These are phyloP conservation scores for Baorangia bicolor DNA, from an alignment of 768 basidiomycete genomes.

Conservation along the genomic window DNA sequence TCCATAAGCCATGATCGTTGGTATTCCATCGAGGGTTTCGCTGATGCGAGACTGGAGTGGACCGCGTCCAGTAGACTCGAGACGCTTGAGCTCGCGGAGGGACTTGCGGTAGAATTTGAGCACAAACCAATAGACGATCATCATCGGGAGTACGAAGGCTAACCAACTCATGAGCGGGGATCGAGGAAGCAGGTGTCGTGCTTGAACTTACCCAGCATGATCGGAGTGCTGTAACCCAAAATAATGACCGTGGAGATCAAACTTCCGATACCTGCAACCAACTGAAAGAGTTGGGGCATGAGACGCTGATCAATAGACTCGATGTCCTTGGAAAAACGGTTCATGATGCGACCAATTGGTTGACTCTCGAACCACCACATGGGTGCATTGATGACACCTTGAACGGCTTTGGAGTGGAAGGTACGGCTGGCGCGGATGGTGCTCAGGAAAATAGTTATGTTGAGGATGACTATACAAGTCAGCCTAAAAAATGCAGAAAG, in stretches of 20 bases:
- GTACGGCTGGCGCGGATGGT: slow-evolving; percentile 27
- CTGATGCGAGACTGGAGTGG: slow-evolving; percentile 52
- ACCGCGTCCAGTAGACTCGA: slow-evolving; percentile 45
- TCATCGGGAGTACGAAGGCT: slow-evolving; percentile 26
- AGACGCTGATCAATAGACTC: slow-evolving; percentile 40
- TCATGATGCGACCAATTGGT: slow-evolving; percentile 46
- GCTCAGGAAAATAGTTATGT: slow-evolving; percentile 25
- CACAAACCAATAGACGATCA: slow-evolving; percentile 39
- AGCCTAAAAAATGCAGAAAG: background rate
- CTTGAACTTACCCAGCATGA: slow-evolving; percentile 37
- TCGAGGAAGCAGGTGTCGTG: slow-evolving; percentile 10
- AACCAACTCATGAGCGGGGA: slow-evolving; percentile 17
- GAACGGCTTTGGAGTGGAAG: slow-evolving; percentile 25
- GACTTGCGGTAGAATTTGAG: slow-evolving; percentile 48
- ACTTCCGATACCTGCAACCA: slow-evolving; percentile 24
- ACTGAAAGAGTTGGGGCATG: slow-evolving; percentile 31
- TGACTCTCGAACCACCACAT: slow-evolving; percentile 33
- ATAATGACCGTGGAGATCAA: slow-evolving; percentile 25
- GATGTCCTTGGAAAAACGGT: slow-evolving; percentile 45
- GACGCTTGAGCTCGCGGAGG: slow-evolving; percentile 46
- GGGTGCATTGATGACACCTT: slow-evolving; percentile 25
- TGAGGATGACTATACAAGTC: slow-evolving; percentile 23
- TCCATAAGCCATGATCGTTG: slow-evolving; percentile 49
- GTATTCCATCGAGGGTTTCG: slow-evolving; percentile 48
- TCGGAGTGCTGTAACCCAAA: slow-evolving; percentile 25